These are phyloP conservation scores for Sugiyamaella sp. DNA, from an alignment of 1,139 yeast genomes.

Conservation along the genomic window DNA sequence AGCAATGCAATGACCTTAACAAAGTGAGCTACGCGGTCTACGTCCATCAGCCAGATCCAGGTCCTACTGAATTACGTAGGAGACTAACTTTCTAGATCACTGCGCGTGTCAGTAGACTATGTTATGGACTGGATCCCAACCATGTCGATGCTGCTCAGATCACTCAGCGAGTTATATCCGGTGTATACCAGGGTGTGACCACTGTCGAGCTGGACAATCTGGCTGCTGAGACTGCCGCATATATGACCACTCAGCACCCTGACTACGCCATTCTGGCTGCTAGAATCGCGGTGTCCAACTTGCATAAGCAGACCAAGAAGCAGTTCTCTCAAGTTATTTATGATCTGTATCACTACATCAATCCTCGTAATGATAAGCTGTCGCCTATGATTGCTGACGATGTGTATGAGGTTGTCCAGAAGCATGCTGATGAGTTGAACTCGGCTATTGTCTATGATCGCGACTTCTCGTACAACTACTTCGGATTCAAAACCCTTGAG, in stretches of 20 bases:
- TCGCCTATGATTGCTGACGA: constrained; percentile 85
- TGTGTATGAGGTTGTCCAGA: constrained; percentile 62
- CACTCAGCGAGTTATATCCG: constrained; percentile 85
- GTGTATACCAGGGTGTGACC: constrained; percentile 95
- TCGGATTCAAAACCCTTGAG: constrained; percentile 86
- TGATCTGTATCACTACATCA: constrained; percentile 71
- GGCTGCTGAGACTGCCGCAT: constrained; percentile 97
- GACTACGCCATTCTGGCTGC: constrained; percentile 96
- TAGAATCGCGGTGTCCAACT: constrained; percentile 86
- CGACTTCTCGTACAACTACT: constrained; percentile 79
- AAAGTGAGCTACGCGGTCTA: too few species aligned
- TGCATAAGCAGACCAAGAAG: constrained; percentile 92
- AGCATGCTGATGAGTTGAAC: constrained; percentile 70
- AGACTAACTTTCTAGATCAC: constrained; percentile 48
- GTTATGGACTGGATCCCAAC: constrained; percentile 80
- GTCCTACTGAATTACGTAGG: too few species aligned
- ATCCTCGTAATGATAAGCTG: constrained; percentile 72
- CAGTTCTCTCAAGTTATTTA: constrained; percentile 79
- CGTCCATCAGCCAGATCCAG: too few species aligned
- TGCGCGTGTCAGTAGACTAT: constrained; percentile 64
- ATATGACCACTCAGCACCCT: constrained; percentile 95
- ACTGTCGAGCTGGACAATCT: constrained; percentile 90
- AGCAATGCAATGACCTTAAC: too few species aligned
- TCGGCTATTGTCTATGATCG: constrained; percentile 82
- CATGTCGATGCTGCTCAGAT: constrained; percentile 89